phyloP scores from a whole-genome alignment of 164 flowering plant genomes.

The Berberis thunbergii region DNA sequence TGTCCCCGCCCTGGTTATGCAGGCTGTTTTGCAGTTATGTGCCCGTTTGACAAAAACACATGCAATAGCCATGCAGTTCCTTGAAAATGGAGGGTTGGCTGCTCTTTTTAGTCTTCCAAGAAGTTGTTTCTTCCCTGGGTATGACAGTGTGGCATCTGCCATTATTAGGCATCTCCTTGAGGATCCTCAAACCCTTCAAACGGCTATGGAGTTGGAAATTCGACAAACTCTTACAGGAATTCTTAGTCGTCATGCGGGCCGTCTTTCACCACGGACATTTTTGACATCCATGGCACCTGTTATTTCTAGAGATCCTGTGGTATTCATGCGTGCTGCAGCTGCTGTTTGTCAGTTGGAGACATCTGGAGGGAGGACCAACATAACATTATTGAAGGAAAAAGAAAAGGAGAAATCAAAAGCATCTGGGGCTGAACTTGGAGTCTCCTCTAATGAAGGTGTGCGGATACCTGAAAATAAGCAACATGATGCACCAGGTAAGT shows the following conservation, averaged over 20 bases:
- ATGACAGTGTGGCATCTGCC: constrained; percentile 73
- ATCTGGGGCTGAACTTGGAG: constrained; percentile 45
- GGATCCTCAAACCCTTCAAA: constrained; percentile 94
- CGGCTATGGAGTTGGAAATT: constrained; percentile 92
- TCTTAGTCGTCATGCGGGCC: constrained; percentile 51
- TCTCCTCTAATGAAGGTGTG: constrained; percentile 46
- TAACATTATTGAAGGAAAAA: constrained; percentile 66
- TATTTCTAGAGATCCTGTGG: constrained; percentile 73
- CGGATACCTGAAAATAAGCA: constrained; percentile 61
- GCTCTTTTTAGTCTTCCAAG: constrained; percentile 73
- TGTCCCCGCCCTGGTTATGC: constrained; percentile 76
- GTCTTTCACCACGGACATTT: constrained; percentile 46
- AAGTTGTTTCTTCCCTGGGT: constrained; percentile 77
- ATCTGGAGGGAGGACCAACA: constrained; percentile 59
- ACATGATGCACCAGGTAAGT: constrained; percentile 57
- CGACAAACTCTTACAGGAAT: constrained; percentile 59
- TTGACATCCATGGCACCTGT: constrained; percentile 88
- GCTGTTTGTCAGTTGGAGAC: constrained; percentile 81
- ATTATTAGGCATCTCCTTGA: constrained; percentile 86
- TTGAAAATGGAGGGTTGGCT: constrained; percentile 73
- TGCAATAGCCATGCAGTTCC: constrained; percentile 64
- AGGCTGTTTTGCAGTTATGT: constrained; percentile 82
- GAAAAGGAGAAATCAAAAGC: constrained; percentile 59
- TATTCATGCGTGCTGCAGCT: constrained; percentile 80
- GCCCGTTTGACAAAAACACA: constrained; percentile 86